Percentiles rank a stretch among this genome's conserved stretches.
phyloP scores from a whole-genome alignment of 352 stramenopile genomes.

The Phytophthora vignae region DNA sequence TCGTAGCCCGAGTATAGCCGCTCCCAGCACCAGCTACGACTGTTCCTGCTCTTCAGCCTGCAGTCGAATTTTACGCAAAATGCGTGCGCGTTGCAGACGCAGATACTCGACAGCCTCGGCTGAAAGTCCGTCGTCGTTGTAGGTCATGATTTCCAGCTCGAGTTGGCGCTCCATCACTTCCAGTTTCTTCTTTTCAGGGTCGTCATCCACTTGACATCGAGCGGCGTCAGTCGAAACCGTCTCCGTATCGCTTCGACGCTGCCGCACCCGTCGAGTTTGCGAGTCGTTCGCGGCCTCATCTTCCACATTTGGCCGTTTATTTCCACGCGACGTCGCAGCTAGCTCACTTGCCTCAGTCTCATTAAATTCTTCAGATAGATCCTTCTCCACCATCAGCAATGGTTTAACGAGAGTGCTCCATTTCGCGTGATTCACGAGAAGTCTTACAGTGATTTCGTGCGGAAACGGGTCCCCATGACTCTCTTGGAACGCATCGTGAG shows the following conservation, averaged over 20 bases:
- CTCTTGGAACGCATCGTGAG: not conserved
- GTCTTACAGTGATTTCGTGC: not conserved
- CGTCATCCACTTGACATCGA: not conserved
- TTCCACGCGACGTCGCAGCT: not conserved
- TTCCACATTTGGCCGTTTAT: not conserved
- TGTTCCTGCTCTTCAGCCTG: constrained; percentile 1
- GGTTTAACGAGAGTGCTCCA: not conserved
- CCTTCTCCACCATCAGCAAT: not conserved
- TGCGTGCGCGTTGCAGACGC: constrained; percentile 4
- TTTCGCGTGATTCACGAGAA: not conserved
- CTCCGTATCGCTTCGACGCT: not conserved
- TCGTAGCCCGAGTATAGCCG: not conserved
- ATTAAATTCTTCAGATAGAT: not conserved
- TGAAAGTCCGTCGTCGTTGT: constrained; percentile 8
- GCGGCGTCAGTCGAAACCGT: too few species aligned
- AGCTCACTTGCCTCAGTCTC: too few species aligned
- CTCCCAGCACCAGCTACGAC: not conserved
- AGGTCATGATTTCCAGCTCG: constrained; percentile 22
- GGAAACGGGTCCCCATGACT: not conserved
- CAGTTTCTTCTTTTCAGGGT: not conserved
- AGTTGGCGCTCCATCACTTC: constrained; percentile 18
- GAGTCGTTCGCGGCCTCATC: not conserved
- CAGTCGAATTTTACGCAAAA: constrained; percentile 9
- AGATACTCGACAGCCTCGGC: constrained; percentile 14
- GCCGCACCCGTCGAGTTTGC: not conserved